Evolutionary conservation across 2,329 filamentous ascomycete genomes (phyloP), one percentile per base, ranked within the genome.

Genomic region (Atkinsonella hypoxylon): DNA sequence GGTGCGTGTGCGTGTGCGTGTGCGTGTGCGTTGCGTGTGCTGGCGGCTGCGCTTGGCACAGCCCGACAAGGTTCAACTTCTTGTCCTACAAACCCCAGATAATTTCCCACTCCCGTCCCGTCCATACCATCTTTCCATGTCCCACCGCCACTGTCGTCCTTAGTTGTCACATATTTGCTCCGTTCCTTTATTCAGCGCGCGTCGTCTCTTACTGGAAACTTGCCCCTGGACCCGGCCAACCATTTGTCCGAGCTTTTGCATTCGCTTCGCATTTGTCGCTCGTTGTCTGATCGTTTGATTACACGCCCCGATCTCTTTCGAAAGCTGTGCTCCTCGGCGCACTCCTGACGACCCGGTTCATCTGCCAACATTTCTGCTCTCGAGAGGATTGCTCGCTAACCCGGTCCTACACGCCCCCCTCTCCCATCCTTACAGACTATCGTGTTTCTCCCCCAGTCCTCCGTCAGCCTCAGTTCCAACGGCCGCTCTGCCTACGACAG

Each of bases 91-190:
- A 53, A 58, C 56, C 57, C 57, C 57, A 57, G 57, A 58, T 53
- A 49, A 55, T 59, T 53, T 59, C 57, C 58, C 56, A 56, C 55
- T 48, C 53, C 56, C 50, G 26, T 54, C 30, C 51, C 51, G 47
- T 49, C 50, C 51, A 51, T 52, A 51, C 55, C 56, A 55, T 58
- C 56, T 59, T 60, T 62, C 53, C 55, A 58, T 58, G 64, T 66
- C 53, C 53, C 53, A 55, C 54, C 46, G 53, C 48, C 51, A 49
- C 47, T 51, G 49, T 51, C 49, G 52, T 53, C 54, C 44, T 52
- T 43, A 36, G 41, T 51, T 47, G 50, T 50, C 52, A 47, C 50
- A 50, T 45, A 26, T 48, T 49, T 43, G 38, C 49, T 52, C 12
- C 48, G 43, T 36, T 51, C 50, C 50, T 22, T 51, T 51, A 48